phyloP scores from a whole-genome alignment of 768 basidiomycete species.

The Rubroboletus satanas region DNA sequence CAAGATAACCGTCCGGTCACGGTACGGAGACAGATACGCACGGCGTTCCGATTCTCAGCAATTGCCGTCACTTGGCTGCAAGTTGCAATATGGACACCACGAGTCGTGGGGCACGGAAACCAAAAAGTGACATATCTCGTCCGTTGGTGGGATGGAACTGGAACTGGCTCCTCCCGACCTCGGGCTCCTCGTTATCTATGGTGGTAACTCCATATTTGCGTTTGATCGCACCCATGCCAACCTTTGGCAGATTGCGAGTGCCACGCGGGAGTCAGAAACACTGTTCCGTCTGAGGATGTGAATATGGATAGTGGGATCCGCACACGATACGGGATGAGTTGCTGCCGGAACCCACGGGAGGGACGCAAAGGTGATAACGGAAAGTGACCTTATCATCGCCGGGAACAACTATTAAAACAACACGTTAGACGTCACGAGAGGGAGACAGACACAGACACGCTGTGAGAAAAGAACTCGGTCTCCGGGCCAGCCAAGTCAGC shows the following conservation, averaged over 20 bases:
- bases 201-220: constrained; percentile 41
- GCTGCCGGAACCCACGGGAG: constrained; percentile 21
- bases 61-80: constrained; percentile 47
- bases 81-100: background rate
- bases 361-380: constrained; percentile 29
- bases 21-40: constrained; percentile 40
- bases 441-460: no score
- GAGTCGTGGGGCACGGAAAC: background rate
- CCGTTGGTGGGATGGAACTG: constrained; percentile 8
- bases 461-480: background rate
- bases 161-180: constrained; percentile 33
- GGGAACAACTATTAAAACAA: background rate
- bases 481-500: background rate
- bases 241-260: constrained; percentile 33
- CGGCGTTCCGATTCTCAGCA: constrained; percentile 56
- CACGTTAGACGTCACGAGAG: background rate
- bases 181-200: background rate
- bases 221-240: constrained; percentile 42
- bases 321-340: constrained; percentile 1
- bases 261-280: constrained; percentile 25
- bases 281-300: constrained; percentile 34
- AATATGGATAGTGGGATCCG: constrained; percentile 45
- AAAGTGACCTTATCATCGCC: constrained; percentile 18
- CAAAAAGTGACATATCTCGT: constrained; percentile 42
- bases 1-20: no score